Base-by-base conservation (phyloP, 129 eudicot species). In the Flaveria bidentis region DNA sequence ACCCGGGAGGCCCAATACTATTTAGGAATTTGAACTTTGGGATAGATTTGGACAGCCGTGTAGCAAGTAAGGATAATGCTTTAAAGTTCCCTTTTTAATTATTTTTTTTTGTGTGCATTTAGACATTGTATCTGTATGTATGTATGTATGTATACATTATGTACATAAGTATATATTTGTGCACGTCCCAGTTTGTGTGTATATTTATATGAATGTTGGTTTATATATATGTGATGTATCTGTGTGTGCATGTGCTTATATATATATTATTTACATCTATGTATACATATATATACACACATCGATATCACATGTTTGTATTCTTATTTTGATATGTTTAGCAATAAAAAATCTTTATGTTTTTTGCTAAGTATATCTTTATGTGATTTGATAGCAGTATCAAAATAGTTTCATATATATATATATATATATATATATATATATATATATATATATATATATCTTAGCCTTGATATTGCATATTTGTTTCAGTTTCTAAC, bases 1-100 rank as follows among this genome's bases (percentile, higher is more conserved):
- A 94, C 82, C 97, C 99, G 42, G 99, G 99, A 69, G 99, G 99
- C 58, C 97, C 99, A 6, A 3, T 86, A 72, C 85, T 94, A 82
- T 94, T 94, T 75, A 94, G 25, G 86, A 94, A 94, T 75, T 82
- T 94, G 86, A 94, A 94, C 62, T 94, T 94, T 67, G 99, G 99
- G 60, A 94, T 94, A 53, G 99, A 94, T 84, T 86, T 94, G 61
- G 99, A 94, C 84, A 94, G 99, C 81, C 96, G 99, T 51, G 77
- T 94, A 81, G 99, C 99, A 82, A 94, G 99, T 94, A 87, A 94
- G 96, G 20, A 68, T 78, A 36, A 39, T 47, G 12, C 67, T 72
- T 42, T 72, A 2, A 52, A 64, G 41, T 65, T 62, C 26, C 2
- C 11, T 60, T 60, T 9, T 28, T 13, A 20, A 20, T 15, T 1